Percentiles rank a stretch among this genome's conserved stretches.
phyloP scores from a whole-genome alignment of 2,329 filamentous ascomycete genomes.

The Fusarium illudens region DNA sequence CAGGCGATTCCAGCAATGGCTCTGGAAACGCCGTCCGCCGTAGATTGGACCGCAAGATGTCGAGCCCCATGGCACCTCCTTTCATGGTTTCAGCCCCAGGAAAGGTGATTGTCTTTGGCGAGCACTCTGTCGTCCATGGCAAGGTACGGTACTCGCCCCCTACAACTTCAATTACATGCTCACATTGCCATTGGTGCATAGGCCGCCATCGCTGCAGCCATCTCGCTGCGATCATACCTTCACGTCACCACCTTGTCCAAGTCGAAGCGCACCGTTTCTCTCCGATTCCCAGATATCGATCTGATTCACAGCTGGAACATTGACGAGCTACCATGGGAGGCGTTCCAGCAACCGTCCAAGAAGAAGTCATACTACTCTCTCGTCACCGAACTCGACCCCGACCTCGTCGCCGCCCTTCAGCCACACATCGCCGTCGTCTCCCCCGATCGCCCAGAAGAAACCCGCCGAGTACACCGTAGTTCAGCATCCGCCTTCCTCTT shows the following conservation, averaged over 20 bases:
- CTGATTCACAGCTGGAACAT: slow-evolving; percentile 95
- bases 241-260: slow-evolving; percentile 95
- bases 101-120: slow-evolving; percentile 98
- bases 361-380: slow-evolving; percentile 96
- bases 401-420: slow-evolving; percentile 81
- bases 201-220: slow-evolving; percentile 93
- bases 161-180: slow-evolving; percentile 20
- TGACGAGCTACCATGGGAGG: slow-evolving; percentile 85
- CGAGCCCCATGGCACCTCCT: slow-evolving; percentile 77
- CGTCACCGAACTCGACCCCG: slow-evolving; percentile 82
- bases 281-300: slow-evolving; percentile 91
- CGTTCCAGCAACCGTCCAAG: slow-evolving; percentile 81
- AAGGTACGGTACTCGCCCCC: slow-evolving; percentile 65
- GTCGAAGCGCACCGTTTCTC: slow-evolving; percentile 84
- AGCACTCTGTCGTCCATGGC: slow-evolving; percentile 97
- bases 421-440: slow-evolving; percentile 81
- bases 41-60: slow-evolving; percentile 63
- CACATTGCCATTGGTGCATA: slow-evolving; percentile 47
- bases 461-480: slow-evolving; percentile 83
- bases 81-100: slow-evolving; percentile 99
- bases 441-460: slow-evolving; percentile 68
- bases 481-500: slow-evolving; percentile 91
- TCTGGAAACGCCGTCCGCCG: slow-evolving; percentile 47
- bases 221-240: slow-evolving; percentile 94
- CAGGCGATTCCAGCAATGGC: slow-evolving; percentile 45